Conservation (phyloP, 2,329 filamentous ascomycete species). For the Phyllosticta citriasiana region DNA sequence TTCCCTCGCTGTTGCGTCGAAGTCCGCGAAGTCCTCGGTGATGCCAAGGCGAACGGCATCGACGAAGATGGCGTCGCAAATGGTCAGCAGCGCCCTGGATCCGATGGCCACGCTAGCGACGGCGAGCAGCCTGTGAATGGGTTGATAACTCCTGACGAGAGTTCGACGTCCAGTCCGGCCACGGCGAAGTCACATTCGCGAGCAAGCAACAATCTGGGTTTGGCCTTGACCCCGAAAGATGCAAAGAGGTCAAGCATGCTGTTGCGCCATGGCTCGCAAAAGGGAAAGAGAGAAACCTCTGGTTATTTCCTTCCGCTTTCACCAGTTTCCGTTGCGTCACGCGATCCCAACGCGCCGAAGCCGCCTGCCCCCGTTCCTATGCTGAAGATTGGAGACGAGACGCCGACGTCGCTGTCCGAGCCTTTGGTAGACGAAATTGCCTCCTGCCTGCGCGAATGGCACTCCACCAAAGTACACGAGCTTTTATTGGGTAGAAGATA, state of each 20-base stretch:
- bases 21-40: conserved; percentile 82
- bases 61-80: conserved; percentile 17
- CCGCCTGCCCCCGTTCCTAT: conserved; percentile 91
- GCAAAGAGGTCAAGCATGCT: conserved; percentile 21
- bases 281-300: conserved; percentile 29
- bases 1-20: conserved; percentile 94
- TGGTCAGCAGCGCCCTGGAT: conserved; percentile 4
- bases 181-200: conserved; percentile 17
- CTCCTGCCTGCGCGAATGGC: conserved; percentile 94
- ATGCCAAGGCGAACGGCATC: conserved; percentile 40
- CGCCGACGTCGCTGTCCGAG: conserved; percentile 77
- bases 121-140: conserved; percentile 25
- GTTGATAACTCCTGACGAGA: conserved; percentile 28
- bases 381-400: conserved; percentile 96
- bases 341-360: conserved; percentile 59
- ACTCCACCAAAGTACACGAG: conserved; percentile 92
- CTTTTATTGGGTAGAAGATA: conserved; percentile 78
- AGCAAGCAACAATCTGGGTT: conserved; percentile 13
- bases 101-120: conserved; percentile 12
- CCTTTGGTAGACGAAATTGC: conserved; percentile 96
- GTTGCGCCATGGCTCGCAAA: conserved; percentile 23
- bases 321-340: conserved; percentile 31
- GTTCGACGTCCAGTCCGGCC: conserved; percentile 22
- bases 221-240: conserved; percentile 20
- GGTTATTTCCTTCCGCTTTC: conserved; percentile 29